Percentiles rank a stretch among this genome's conserved stretches.
Conservation (phyloP, 2,329 filamentous ascomycete genomes). For the Aspergillus uvarum region DNA sequence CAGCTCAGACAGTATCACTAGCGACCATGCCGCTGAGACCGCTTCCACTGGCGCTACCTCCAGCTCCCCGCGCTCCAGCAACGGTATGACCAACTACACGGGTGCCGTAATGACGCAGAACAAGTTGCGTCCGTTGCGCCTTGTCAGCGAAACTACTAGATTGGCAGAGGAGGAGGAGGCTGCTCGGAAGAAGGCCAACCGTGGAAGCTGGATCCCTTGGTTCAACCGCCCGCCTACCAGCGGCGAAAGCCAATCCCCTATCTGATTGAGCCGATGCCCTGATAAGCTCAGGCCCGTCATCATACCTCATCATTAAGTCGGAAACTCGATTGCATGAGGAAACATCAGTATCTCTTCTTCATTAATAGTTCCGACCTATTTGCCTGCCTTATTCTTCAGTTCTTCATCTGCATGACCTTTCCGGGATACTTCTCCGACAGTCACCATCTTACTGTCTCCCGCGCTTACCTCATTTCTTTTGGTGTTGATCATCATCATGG, state of each 20-base stretch:
- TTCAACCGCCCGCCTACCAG: constrained; percentile 41
- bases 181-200: constrained; percentile 47
- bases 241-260: constrained; percentile 22
- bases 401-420: background rate
- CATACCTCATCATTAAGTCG: background rate
- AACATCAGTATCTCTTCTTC: constrained; percentile 2
- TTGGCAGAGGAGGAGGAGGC: constrained; percentile 44
- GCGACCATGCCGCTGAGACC: constrained; percentile 48
- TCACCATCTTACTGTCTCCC: constrained; percentile 5
- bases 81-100: constrained; percentile 68
- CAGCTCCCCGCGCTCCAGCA: constrained; percentile 62
- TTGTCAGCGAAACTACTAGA: constrained; percentile 59
- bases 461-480: constrained; percentile 2
- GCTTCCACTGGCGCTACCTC: constrained; percentile 48
- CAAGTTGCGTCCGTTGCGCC: constrained; percentile 78
- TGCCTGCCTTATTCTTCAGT: constrained; percentile 7
- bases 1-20: constrained; percentile 63
- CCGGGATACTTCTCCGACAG: background rate
- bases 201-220: constrained; percentile 50
- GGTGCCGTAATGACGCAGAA: constrained; percentile 62
- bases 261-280: background rate
- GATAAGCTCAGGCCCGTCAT: background rate
- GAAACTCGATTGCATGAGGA: background rate
- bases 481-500: background rate
- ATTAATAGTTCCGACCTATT: constrained; percentile 3